Evolutionary conservation across 2,329 filamentous ascomycete genomes (phyloP).

Genomic region (Pseudocercospora musae): DNA sequence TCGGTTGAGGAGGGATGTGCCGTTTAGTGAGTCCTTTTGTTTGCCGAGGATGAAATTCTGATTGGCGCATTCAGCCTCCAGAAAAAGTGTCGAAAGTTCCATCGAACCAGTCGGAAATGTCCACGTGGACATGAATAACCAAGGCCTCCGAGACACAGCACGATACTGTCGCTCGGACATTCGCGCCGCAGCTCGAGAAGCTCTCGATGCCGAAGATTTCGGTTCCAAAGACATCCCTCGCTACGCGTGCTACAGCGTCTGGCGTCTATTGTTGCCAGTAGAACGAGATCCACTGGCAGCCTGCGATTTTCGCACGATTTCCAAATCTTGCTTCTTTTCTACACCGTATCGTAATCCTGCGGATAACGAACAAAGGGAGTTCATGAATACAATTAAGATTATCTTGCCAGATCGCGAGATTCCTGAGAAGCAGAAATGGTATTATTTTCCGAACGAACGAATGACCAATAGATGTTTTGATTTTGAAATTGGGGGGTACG

Average conservation of each 20-base stretch:
- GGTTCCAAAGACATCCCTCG: constrained; percentile 1
- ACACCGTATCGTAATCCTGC: constrained; percentile 1
- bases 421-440: constrained; percentile 10
- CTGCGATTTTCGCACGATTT: constrained; percentile 4
- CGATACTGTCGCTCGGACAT: constrained; percentile 9
- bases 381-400: constrained; percentile 6
- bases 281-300: constrained; percentile 6
- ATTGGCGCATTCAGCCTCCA: neutral
- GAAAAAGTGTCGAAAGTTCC: neutral
- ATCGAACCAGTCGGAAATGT: constrained; percentile 6
- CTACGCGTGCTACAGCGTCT: constrained; percentile 7
- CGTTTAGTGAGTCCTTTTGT: neutral
- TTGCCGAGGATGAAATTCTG: neutral
- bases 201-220: constrained; percentile 6
- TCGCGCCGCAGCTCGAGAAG: neutral
- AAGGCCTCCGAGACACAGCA: constrained; percentile 10
- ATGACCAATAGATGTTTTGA: constrained; percentile 2
- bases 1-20: neutral
- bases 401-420: neutral
- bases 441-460: constrained; percentile 8
- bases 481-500: constrained; percentile 10
- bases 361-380: constrained; percentile 5
- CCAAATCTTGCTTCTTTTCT: neutral
- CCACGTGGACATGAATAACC: constrained; percentile 2
- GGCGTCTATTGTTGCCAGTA: neutral